phyloP scores from a whole-genome alignment of 2,329 filamentous ascomycete species.

The Teratosphaeria epicoccoides region DNA sequence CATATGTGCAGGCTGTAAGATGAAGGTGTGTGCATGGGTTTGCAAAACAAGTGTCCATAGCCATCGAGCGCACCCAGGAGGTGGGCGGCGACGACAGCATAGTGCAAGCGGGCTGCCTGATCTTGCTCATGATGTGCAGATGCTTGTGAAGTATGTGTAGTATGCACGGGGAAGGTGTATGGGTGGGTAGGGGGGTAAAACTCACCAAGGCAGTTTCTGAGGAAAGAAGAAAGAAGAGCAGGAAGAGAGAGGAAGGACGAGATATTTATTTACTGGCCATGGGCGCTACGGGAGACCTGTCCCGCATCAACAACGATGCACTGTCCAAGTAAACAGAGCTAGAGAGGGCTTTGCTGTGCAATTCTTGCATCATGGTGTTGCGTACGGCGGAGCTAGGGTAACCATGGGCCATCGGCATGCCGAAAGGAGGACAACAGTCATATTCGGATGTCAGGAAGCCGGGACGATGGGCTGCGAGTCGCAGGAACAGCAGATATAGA shows the following conservation, averaged over 20 bases:
- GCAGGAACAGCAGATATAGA: not conserved
- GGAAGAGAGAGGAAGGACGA: not conserved
- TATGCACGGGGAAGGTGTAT: not conserved
- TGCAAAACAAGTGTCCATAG: not conserved
- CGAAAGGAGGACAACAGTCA: not conserved
- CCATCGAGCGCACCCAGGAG: not conserved
- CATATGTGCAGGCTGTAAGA: not conserved
- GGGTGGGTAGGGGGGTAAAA: not conserved
- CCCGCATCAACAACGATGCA: not conserved
- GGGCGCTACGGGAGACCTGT: no score
- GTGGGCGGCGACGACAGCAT: not conserved
- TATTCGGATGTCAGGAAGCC: not conserved
- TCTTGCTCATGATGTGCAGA: not conserved
- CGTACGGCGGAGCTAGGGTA: not conserved
- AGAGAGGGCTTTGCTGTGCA: not conserved
- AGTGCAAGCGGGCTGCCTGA: not conserved
- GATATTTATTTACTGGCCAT: not conserved
- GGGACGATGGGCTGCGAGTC: not conserved
- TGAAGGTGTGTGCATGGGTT: not conserved
- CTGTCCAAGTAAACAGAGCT: not conserved
- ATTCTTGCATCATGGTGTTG: not conserved
- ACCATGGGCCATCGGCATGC: not conserved
- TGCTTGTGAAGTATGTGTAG: not conserved
- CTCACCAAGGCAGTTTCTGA: not conserved
- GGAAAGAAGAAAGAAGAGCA: not conserved